These are phyloP conservation scores for Saturnispora zaruensis DNA, from an alignment of 805 yeast genomes.

Conservation along the genomic window DNA sequence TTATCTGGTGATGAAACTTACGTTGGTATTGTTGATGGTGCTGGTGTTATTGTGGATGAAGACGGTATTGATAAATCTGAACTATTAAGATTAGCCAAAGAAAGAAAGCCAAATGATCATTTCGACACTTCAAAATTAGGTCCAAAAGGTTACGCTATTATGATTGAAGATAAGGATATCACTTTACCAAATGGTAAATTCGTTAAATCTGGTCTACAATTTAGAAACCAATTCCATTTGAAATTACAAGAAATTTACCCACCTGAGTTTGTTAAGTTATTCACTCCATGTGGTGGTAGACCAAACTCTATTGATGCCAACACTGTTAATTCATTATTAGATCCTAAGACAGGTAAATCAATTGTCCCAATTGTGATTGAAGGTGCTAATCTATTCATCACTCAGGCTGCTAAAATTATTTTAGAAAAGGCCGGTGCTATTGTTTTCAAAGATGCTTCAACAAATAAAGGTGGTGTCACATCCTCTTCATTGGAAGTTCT, in stretches of 20 bases:
- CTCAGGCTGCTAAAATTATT: slow-evolving; percentile 84
- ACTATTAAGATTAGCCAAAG: slow-evolving; percentile 66
- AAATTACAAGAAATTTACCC: slow-evolving; percentile 56
- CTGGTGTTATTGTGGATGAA: slow-evolving; percentile 91
- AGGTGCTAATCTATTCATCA: slow-evolving; percentile 93
- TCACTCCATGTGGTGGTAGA: slow-evolving; percentile 99
- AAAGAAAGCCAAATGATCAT: slow-evolving; percentile 63
- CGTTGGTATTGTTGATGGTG: slow-evolving; percentile 88
- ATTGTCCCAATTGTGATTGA: slow-evolving; percentile 85
- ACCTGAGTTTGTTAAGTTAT: slow-evolving; percentile 56
- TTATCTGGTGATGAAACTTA: slow-evolving; percentile 77
- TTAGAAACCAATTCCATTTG: slow-evolving; percentile 86
- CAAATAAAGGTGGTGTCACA: slow-evolving; percentile 98
- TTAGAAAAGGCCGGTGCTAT: slow-evolving; percentile 82
- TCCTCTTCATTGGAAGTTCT: slow-evolving; percentile 92
- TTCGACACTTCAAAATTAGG: slow-evolving; percentile 64
- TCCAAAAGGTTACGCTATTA: slow-evolving; percentile 67
- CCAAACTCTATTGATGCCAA: slow-evolving; percentile 90
- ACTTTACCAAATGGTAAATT: slow-evolving; percentile 67
- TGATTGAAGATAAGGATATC: slow-evolving; percentile 78
- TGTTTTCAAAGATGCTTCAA: slow-evolving; percentile 90
- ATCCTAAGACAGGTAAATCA: slow-evolving; percentile 65
- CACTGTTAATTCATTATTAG: slow-evolving; percentile 66
- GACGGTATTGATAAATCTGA: slow-evolving; percentile 78
- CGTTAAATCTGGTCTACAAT: slow-evolving; percentile 76